Evolutionary conservation across 345 rosid species (phyloP).

Genomic region (Draba incana): DNA sequence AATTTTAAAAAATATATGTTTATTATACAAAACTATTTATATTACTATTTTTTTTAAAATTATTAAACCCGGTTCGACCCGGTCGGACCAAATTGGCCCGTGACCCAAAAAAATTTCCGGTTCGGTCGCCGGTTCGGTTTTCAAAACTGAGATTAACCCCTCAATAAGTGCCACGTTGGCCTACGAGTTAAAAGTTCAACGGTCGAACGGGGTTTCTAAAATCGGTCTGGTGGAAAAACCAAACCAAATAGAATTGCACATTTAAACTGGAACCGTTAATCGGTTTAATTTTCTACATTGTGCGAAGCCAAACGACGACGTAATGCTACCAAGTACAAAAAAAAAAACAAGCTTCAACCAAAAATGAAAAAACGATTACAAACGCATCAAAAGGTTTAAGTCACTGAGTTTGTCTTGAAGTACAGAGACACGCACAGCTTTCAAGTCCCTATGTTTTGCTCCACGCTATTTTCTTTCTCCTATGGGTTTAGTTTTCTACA

Average conservation of each 20-base stretch:
- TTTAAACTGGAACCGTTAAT: neutral
- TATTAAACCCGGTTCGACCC: too few species aligned
- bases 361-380: constrained; percentile 28
- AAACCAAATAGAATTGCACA: neutral
- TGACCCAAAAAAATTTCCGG: too few species aligned
- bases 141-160: constrained; percentile 15
- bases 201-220: constrained; percentile 4
- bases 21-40: too few species aligned
- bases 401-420: constrained; percentile 23
- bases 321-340: neutral
- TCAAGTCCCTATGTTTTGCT: constrained; percentile 24
- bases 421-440: constrained; percentile 34
- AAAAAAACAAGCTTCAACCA: neutral
- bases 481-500: constrained; percentile 33
- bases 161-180: constrained; percentile 10
- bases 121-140: too few species aligned
- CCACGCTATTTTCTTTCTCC: constrained; percentile 33
- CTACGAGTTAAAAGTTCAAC: neutral
- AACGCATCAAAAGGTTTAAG: constrained; percentile 20
- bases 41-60: too few species aligned
- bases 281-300: neutral
- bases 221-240: neutral
- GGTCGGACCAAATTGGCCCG: too few species aligned
- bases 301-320: constrained; percentile 1
- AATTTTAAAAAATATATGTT: too few species aligned